Evolutionary conservation across 306 rosid genomes (phyloP), one percentile per base, ranked within the genome.

Genomic region (Senna tora): DNA sequence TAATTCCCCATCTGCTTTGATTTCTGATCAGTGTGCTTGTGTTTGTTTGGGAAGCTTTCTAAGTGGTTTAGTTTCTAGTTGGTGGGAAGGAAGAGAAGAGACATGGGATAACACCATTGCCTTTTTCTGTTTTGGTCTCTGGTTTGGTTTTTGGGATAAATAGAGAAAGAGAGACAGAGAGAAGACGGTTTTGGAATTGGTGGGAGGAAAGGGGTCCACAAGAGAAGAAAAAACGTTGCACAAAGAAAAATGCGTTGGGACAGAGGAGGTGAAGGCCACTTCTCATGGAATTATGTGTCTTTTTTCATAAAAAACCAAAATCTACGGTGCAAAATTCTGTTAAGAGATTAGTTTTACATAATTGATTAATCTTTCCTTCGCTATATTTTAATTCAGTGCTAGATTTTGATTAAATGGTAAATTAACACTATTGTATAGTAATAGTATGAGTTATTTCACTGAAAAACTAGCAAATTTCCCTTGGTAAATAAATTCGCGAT

Each of bases 1-100:
- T 84, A 80, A 73, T 87, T 93, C 15, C 98, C 93, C 96, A 93
- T 90, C 45, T 7, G 16, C 36, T 22, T 8, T 13, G 51, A n/a
- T 50, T 11, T 42, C 21, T 32, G 45, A n/a, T n/a, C n/a, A 60
- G 6, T 62, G 1, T 71, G 30, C 25, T 6, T 72, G 53, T 36
- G 61, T 38, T 28, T 71, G 21, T 38, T 6, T 52, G 21, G 59
- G 74, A 65, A 65, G 65, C 16, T 14, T 42, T 8, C 0, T 16
- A 19, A 71, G 46, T 55, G 66, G 28, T 62, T 53, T 55, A 60
- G 28, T 62, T 53, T 51, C 63, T 63, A 56, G 16, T 62, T 68
- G 7, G 59, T 75, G 68, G 51, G 51, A 14, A n/a, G 67, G 76
- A 73, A 36, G 6, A n/a, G 30, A 25, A 25, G 30, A 36, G 72